Evolutionary conservation across 345 rosid genomes (phyloP), one percentile per base, ranked within the genome.

Genomic region (Pelargonium nanum): DNA sequence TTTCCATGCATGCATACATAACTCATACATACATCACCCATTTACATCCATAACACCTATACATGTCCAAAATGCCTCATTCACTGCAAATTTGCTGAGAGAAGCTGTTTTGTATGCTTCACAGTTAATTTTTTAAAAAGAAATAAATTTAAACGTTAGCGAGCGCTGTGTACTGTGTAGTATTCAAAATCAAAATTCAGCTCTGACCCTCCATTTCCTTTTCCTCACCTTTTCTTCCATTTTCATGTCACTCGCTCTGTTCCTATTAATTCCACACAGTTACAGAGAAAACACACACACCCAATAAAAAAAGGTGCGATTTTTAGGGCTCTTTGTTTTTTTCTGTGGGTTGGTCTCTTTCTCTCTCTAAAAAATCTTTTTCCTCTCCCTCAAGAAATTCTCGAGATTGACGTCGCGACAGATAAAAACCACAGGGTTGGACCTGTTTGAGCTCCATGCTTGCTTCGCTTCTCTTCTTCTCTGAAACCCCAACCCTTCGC

Each of bases 171-270:
- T n/a, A n/a, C n/a, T n/a, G n/a, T n/a, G n/a, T n/a, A n/a, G n/a
- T n/a, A n/a, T 30, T 30, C 40, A 30, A 30, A 30, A 30, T 30
- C 10, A 30, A 12, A 12, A 30, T 6, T 30, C 1, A 5, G 40
- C 40, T 30, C 6, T 12, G 10, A 12, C 4, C 40, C 10, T 15
- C n/a, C 16, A 22, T 22, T 60, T 1, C 48, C 51, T 45, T 17
- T 40, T 22, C 17, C 1, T n/a, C n/a, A n/a, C n/a, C 4, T 23
- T 40, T 61, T 17, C 10, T 48, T 61, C 52, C 53, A 50, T 21
- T 61, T 25, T 59, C 62, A 28, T 26, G 62, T 59, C 51, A 59
- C 62, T 9, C 5, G 50, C 19, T 28, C 62, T 28, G 62, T 21
- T 24, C 30, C 40, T 45, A 34, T 26, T 25, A n/a, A 22, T 24